Base-by-base conservation (phyloP, 176 grass and related monocot species). In the Carex littledalei region DNA sequence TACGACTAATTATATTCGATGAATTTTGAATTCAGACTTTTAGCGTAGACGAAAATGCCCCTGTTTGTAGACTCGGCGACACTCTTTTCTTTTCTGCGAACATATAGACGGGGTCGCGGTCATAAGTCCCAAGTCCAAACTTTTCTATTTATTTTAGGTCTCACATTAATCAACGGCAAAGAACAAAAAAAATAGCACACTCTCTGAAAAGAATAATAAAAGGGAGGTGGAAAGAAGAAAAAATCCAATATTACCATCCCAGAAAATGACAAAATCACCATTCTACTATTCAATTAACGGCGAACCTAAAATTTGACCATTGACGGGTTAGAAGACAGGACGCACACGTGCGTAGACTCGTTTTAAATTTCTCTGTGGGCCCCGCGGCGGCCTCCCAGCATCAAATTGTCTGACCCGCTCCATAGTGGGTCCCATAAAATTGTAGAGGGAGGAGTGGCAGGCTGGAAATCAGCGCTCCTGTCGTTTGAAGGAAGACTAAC, bases 251-350 rank as follows among this genome's bases (percentile, higher is more conserved):
- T 11, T 11, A 63, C 60, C 17, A 20, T 12, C 5, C 8, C 37
- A 21, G 37, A 72, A 72, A 20, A 72, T 1, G 41, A 45, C 18
- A 41, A 67, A 32, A 67, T 67, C 14, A 37, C 29, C 12, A 67
- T 67, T 65, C 63, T 31, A 81, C 52, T 60, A 43, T 81, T 62
- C 29, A 60, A 49, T 81, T 22, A 22, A 62, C 56, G 78, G 56
- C 53, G 56, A 13, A 14, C 34, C 31, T 43, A 59, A 81, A 81
- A 63, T 81, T 81, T 81, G 78, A 81, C 78, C 55, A 56, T 81
- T 81, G 55, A 81, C 53, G 13, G 29, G 15, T 4, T 63, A 60
- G 29, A 62, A 63, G 78, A 81, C 29, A n/a, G 14, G 43, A 64
- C 4, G 15, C 18, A 50, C 60, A 66, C 34, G 80, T 82, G 80